A percentile compares a stretch with the other conserved stretches of the same genome.
Conservation (phyloP, 1,284 basidiomycete genomes). For the Agaricales sp. region DNA sequence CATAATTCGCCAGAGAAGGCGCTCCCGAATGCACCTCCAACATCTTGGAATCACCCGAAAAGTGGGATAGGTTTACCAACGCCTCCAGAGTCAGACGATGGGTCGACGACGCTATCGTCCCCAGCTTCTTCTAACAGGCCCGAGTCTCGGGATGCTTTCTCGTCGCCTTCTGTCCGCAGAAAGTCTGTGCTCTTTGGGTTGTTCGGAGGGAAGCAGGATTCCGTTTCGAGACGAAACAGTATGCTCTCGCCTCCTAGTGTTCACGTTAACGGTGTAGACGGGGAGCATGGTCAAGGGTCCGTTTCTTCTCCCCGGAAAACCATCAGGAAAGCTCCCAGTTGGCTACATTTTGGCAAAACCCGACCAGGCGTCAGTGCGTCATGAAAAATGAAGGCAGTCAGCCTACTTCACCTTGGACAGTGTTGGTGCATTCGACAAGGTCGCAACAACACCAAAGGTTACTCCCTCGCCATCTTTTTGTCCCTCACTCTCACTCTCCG, state of each 20-base stretch:
- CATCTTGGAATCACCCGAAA: neutral
- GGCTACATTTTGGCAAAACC: neutral
- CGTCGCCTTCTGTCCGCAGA: neutral
- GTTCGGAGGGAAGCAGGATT: neutral
- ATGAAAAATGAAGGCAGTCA: neutral
- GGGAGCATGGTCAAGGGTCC: neutral
- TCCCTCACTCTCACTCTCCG: no score
- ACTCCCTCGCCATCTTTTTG: no score
- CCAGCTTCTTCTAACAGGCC: neutral
- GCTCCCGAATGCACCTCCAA: neutral
- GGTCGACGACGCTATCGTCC: neutral
- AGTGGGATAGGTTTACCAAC: neutral
- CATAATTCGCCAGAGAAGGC: neutral
- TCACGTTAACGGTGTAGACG: neutral
- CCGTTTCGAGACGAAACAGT: neutral
- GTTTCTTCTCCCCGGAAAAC: neutral
- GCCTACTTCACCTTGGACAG: neutral
- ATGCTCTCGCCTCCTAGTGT: neutral
- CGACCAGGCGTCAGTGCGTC: neutral
- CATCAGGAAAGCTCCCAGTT: neutral
- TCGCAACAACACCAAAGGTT: no score
- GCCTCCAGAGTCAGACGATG: constrained; percentile 1
- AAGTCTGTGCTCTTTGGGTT: neutral
- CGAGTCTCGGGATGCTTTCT: neutral
- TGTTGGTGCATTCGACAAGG: no score